Percentiles rank a stretch among this genome's conserved stretches.
These are phyloP conservation scores for Aspergillus sp. DNA, from an alignment of 2,329 filamentous ascomycete genomes.

Conservation along the genomic window DNA sequence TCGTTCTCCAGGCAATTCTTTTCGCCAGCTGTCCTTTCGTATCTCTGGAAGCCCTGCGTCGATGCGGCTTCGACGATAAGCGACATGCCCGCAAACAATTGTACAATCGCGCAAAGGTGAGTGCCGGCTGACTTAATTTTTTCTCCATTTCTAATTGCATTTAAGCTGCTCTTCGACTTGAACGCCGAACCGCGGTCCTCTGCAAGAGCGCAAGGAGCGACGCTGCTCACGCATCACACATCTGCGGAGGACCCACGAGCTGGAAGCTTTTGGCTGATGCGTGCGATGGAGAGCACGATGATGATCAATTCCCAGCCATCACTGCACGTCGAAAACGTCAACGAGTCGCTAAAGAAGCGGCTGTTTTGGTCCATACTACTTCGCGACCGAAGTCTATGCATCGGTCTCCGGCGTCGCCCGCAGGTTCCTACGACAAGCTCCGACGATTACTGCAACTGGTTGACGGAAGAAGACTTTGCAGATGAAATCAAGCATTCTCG, in stretches of 20 bases:
- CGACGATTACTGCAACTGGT: constrained; percentile 31
- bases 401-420: constrained; percentile 43
- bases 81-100: constrained; percentile 37
- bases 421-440: constrained; percentile 43
- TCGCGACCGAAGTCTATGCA: constrained; percentile 42
- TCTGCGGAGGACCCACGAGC: constrained; percentile 21
- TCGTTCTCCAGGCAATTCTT: constrained; percentile 22
- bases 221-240: constrained; percentile 32
- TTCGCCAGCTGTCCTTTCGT: constrained; percentile 31
- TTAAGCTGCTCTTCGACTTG: constrained; percentile 22
- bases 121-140: background rate
- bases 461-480: constrained; percentile 37
- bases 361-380: constrained; percentile 50
- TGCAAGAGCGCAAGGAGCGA: constrained; percentile 21
- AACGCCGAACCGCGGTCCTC: constrained; percentile 15
- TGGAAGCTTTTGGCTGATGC: constrained; percentile 37
- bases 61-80: constrained; percentile 34
- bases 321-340: constrained; percentile 19
- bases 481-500: constrained; percentile 38
- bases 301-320: constrained; percentile 39
- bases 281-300: constrained; percentile 43
- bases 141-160: background rate
- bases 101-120: constrained; percentile 37
- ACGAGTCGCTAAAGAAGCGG: constrained; percentile 36
- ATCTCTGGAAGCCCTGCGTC: constrained; percentile 35